Evolutionary conservation across 371 early-diverging fungal species (phyloP).

Genomic region (Lichtheimia ramosa): DNA sequence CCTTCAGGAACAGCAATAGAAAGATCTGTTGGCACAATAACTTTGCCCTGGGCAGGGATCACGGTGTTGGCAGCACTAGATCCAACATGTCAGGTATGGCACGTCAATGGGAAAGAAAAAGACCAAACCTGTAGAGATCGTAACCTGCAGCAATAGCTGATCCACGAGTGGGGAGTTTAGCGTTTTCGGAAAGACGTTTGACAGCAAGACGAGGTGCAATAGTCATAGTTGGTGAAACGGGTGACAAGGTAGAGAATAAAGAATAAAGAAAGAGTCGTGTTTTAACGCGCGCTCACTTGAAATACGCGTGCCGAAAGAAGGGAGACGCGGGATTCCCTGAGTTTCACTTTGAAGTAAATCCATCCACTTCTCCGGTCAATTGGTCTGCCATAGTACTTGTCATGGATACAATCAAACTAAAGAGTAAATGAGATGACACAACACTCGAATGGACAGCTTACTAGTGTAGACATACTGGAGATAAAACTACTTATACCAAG

Average conservation of each 20-base stretch:
- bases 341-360: too few relatives aligned
- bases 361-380: too few relatives aligned
- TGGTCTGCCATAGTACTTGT: too few relatives aligned
- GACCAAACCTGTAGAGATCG: constrained; percentile 88
- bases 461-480: too few relatives aligned
- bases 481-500: too few relatives aligned
- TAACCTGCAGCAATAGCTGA: constrained; percentile 90
- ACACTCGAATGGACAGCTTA: too few relatives aligned
- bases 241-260: neutral
- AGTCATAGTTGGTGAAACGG: constrained; percentile 1
- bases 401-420: too few relatives aligned
- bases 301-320: constrained; percentile 2
- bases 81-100: neutral
- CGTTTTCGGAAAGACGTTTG: constrained; percentile 65
- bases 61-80: constrained; percentile 62
- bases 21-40: constrained; percentile 81
- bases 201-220: constrained; percentile 47
- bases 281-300: neutral
- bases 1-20: constrained; percentile 82
- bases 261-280: neutral
- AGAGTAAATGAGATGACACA: too few relatives aligned
- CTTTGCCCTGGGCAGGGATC: constrained; percentile 76
- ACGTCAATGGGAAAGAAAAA: neutral
- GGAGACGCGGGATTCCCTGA: too few relatives aligned
- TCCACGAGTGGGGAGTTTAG: constrained; percentile 81